phyloP scores from a whole-genome alignment of 768 basidiomycete species.

The Candolleomyces eurysporus region DNA sequence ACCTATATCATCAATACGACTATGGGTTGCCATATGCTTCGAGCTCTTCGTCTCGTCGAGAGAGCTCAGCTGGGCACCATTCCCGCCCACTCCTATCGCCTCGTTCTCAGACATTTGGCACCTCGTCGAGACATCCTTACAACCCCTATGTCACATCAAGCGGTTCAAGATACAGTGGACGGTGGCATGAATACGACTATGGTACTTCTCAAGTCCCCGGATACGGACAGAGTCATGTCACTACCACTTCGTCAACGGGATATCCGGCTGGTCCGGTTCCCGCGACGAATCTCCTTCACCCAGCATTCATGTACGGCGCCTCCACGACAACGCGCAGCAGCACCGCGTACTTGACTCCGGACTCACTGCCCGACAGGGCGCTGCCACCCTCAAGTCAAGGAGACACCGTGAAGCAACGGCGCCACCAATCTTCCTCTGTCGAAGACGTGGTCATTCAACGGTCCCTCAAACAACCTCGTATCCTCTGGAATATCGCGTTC shows the following conservation, averaged over 20 bases:
- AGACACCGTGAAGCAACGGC: not conserved
- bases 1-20: not conserved
- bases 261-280: not conserved
- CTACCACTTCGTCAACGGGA: not conserved
- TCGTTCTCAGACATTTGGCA: not conserved
- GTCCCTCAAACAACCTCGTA: not conserved
- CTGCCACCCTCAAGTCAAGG: not conserved
- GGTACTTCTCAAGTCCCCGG: not conserved
- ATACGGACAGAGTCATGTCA: not conserved
- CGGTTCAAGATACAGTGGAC: not conserved
- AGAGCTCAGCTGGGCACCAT: not conserved
- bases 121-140: not conserved
- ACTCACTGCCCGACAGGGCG: not conserved
- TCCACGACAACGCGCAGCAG: not conserved
- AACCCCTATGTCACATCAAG: not conserved
- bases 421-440: not conserved
- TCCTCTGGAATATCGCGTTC: constrained; percentile 6
- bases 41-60: not conserved
- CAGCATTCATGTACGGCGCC: not conserved
- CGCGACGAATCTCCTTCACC: not conserved
- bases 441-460: constrained; percentile 1
- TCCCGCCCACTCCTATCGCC: not conserved
- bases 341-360: not conserved
- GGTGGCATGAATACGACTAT: not conserved
- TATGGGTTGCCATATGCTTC: not conserved